Base-by-base conservation (phyloP, 2,329 filamentous ascomycete genomes). In the Davidsoniella eucalypti region DNA sequence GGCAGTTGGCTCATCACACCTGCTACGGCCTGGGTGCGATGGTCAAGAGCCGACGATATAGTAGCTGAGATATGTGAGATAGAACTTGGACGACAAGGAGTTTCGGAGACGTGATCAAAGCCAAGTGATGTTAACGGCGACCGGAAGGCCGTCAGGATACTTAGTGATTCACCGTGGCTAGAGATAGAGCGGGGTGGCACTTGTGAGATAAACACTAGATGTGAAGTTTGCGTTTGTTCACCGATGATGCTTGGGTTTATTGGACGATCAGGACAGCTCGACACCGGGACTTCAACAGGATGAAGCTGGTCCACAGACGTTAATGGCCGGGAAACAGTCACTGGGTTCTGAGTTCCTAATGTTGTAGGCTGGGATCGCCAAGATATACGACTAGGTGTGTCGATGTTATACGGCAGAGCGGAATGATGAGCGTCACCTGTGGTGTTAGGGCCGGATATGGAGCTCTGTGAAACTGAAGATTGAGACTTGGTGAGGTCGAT, bases 1-100 rank as follows among this genome's bases (percentile, higher is more conserved):
- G 49, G 43, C 43, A 36, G 18, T 26, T 45, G 49, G 38, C 36
- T 47, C 49, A 51, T 51, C 26, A 46, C 43, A 46, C 17, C n/a
- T 18, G 42, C 16, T 12, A 12, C 16, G 5, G 43, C n/a, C 16
- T n/a, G 25, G 26, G 36, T 17, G n/a, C 36, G 10, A 18, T 25
- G 23, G 10, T 29, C 12, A 17, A 39, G 23, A 17, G 7, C 16
- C n/a, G 36, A 18, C 18, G 39, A 23, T 38, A 5, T 9, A 16
- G 17, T 25, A n/a, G 41, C 21, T n/a, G 16, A 25, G 4, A 25
- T n/a, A 12, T 44, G 18, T 12, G 18, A n/a, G 23, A n/a, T 18
- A 6, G 44, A 38, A 37, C 29, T 47, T 21, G 44, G 44, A 17
- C 25, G 14, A 9, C 12, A 17, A 7, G 44, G 44, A 5, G 44